Percentiles rank a stretch among this genome's conserved stretches.
Evolutionary conservation across 208 protist genomes (phyloP).

Genomic region (Angomonas ambiguus): DNA sequence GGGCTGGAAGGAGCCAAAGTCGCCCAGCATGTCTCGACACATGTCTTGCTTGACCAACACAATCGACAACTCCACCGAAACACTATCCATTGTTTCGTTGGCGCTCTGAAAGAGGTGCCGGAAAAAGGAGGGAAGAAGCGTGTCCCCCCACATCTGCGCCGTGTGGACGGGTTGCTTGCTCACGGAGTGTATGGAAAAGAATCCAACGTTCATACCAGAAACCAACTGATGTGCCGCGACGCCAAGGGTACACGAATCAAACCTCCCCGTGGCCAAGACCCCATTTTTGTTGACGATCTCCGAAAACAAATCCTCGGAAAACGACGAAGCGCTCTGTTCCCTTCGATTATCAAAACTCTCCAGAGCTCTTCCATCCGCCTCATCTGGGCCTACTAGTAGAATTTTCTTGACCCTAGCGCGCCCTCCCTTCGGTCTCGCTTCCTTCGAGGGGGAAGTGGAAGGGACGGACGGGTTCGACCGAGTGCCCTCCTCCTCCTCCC

Average conservation of each 20-base stretch:
- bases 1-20: conserved; percentile 2
- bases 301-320: background rate
- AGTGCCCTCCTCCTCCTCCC: no score
- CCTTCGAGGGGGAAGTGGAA: background rate
- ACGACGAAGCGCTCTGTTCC: background rate
- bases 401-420: background rate
- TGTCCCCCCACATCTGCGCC: conserved; percentile 6
- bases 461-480: background rate
- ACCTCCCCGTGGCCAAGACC: background rate
- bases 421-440: background rate
- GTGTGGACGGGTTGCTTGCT: background rate
- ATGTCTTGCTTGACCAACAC: conserved; percentile 41
- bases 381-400: background rate
- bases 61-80: conserved; percentile 25
- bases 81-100: background rate
- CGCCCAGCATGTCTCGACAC: conserved; percentile 28
- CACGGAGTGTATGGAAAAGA: background rate
- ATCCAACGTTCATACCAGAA: background rate
- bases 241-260: background rate
- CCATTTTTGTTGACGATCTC: conserved; percentile 2
- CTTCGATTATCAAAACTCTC: background rate
- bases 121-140: conserved; percentile 22
- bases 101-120: conserved; percentile 13
- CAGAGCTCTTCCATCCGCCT: background rate
- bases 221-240: background rate